Evolutionary conservation across 2,329 filamentous ascomycete genomes (phyloP).

Genomic region (Neonectria ditissima): DNA sequence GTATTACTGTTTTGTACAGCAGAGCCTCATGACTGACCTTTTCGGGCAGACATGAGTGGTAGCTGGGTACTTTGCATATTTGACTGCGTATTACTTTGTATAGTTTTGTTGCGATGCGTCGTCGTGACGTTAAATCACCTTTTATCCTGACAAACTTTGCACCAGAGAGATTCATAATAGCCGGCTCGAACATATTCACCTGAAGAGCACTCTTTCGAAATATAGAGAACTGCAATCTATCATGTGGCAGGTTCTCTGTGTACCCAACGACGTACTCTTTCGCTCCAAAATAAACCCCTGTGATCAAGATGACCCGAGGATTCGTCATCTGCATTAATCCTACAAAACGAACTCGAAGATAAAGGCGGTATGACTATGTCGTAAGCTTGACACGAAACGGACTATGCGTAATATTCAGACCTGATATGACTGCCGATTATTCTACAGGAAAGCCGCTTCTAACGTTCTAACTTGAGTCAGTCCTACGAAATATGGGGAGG

Average conservation of each 20-base stretch:
- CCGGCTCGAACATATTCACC: too few relatives aligned
- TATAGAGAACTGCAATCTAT: neutral
- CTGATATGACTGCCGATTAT: neutral
- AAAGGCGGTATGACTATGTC: neutral
- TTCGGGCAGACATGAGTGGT: neutral
- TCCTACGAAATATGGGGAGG: too few relatives aligned
- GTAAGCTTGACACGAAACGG: neutral
- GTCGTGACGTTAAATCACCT: too few relatives aligned
- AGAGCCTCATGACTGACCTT: neutral
- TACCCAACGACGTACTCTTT: neutral
- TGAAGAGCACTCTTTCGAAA: too few relatives aligned
- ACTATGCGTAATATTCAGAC: neutral
- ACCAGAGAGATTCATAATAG: too few relatives aligned
- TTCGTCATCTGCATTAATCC: neutral
- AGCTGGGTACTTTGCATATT: too few relatives aligned
- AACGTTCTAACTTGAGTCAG: neutral
- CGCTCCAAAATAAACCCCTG: neutral
- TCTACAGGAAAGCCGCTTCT: neutral
- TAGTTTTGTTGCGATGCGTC: neutral
- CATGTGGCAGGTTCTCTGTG: neutral
- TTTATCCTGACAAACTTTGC: too few relatives aligned
- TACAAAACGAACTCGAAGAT: neutral
- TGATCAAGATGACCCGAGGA: neutral
- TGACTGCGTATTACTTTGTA: neutral
- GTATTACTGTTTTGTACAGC: neutral